Evolutionary conservation across 1,139 yeast species (phyloP), one percentile per base, ranked within the genome.

Genomic region (Scheffersomyces parashehatae): DNA sequence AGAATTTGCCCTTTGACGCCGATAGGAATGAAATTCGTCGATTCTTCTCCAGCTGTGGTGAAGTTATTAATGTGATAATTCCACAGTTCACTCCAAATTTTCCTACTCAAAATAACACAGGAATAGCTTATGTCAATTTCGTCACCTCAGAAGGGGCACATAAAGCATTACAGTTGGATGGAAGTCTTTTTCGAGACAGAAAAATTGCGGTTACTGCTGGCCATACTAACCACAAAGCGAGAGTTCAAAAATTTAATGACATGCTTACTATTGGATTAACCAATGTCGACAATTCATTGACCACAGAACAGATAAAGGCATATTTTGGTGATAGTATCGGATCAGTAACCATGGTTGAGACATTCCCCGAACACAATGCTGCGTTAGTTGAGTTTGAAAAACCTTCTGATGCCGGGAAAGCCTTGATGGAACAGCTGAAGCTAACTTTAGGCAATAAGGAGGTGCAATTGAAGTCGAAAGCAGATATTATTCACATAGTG

Each of bases 81-180:
- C 91, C 88, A 0, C 58, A 57, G 13, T 67, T 60, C 56, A 58
- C 51, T 29, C 47, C 56, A 4, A 51, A 58, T 31, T 52, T 60
- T 29, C 45, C 36, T 2, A 30, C 31, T 7, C 43, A 46, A 11
- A 36, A 55, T 11, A 67, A 77, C 48, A 78, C 78, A 38, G 87
- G 87, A 0, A 78, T 73, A 56, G 90, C 84, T 0, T 82, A 84
- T 50, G 61, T 84, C 0, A 64, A 75, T 0, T 83, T 77, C 51
- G 46, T 53, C 10, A 58, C 65, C 0, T 55, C 60, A 8, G 67
- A 63, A 0, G 73, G 74, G 2, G 79, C 81, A 0, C 52, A 58
- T 0, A 62, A 64, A 8, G 78, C 86, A 0, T 45, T 79, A 13
- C 52, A 60, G 6, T 45, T 70, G 38, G 67, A 79, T 48, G 69